phyloP scores from a whole-genome alignment of 176 grass and related monocot species.

The Rhipidocladum racemiflorum region DNA sequence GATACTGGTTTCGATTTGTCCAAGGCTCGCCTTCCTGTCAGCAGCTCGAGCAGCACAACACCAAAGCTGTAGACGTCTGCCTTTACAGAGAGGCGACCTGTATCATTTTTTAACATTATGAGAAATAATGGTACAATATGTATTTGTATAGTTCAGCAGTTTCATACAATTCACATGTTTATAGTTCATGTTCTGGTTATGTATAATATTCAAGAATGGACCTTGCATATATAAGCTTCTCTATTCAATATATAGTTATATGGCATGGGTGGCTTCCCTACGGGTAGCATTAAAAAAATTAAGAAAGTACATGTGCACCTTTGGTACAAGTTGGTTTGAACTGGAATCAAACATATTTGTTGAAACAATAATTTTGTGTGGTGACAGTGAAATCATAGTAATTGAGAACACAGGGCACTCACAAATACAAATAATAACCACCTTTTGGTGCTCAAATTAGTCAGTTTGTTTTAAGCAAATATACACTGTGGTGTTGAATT shows the following conservation, averaged over 20 bases:
- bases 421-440: not conserved
- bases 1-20: constrained; percentile 48
- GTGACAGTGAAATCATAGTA: not conserved
- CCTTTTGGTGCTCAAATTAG: not conserved
- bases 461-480: not conserved
- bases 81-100: constrained; percentile 69
- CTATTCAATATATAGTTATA: not conserved
- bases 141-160: not conserved
- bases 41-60: constrained; percentile 57
- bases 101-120: not conserved
- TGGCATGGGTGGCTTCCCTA: not conserved
- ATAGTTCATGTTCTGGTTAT: not conserved
- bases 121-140: not conserved
- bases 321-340: not conserved
- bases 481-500: not conserved
- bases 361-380: not conserved
- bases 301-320: not conserved
- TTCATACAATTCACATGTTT: not conserved
- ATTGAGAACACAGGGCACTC: not conserved
- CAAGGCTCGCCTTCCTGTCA: constrained; percentile 54
- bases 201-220: not conserved
- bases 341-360: not conserved
- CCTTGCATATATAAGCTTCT: not conserved
- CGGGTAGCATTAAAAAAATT: not conserved
- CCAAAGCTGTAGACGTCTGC: constrained; percentile 80